A percentile compares a stretch with the other conserved stretches of the same genome.
Conservation (phyloP, 345 rosid species). For the Acer negundo region DNA sequence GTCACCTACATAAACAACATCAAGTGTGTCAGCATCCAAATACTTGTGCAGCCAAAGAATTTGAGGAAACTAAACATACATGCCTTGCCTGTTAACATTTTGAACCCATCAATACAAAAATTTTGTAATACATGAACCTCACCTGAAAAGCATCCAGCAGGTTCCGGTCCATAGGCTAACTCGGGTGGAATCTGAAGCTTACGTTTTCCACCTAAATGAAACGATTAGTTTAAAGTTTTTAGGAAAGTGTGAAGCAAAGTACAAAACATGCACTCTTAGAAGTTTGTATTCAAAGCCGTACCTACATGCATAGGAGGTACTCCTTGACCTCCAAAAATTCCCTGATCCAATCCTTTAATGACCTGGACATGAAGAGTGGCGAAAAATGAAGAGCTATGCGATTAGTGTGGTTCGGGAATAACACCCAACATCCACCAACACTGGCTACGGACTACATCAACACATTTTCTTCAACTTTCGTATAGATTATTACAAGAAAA, state of each 20-base stretch:
- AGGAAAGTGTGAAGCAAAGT: constrained; percentile 2
- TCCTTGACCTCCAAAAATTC: constrained; percentile 87
- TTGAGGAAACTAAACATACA: background rate
- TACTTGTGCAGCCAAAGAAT: background rate
- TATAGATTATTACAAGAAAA: background rate
- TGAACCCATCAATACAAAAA: background rate
- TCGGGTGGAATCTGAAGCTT: constrained; percentile 86
- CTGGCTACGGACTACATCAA: background rate
- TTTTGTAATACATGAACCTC: constrained; percentile 16
- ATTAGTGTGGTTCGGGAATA: background rate
- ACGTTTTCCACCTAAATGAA: constrained; percentile 71
- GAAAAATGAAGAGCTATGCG: background rate
- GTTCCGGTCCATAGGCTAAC: constrained; percentile 94
- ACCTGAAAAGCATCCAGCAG: constrained; percentile 98
- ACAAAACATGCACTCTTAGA: background rate
- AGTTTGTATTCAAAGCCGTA: constrained; percentile 30
- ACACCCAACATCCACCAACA: background rate
- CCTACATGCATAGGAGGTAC: constrained; percentile 92
- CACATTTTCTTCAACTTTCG: background rate
- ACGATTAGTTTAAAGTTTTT: background rate
- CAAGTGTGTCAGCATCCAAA: constrained; percentile 7
- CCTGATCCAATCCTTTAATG: constrained; percentile 86
- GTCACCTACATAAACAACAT: constrained; percentile 57
- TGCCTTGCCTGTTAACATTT: background rate
- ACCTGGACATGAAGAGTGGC: constrained; percentile 47